Percentiles rank a stretch among this genome's conserved stretches.
These are phyloP conservation scores for Dissophora ornata DNA, from an alignment of 192 early-diverging fungal species.

Conservation along the genomic window DNA sequence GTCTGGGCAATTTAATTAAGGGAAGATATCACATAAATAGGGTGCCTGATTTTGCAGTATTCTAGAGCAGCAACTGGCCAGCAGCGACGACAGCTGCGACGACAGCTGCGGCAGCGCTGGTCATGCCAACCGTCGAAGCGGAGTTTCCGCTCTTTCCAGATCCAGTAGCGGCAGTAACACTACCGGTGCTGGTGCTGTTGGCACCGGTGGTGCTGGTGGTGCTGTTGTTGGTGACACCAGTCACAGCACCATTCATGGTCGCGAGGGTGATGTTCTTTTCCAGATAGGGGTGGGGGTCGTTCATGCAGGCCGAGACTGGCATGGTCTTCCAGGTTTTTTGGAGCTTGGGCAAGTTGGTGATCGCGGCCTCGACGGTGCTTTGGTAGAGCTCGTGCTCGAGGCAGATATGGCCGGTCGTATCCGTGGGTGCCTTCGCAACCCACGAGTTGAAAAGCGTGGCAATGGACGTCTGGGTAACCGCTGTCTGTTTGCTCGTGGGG, in stretches of 20 bases:
- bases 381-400: conserved; percentile 62
- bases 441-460: conserved; percentile 53
- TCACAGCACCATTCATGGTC: conserved; percentile 22
- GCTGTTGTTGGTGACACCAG: conserved; percentile 3
- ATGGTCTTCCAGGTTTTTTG: conserved; percentile 46
- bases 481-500: conserved; percentile 27
- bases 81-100: neutral
- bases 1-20: too few relatives aligned
- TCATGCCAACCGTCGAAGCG: neutral
- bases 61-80: conserved; percentile 6
- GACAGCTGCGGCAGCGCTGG: neutral
- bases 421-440: conserved; percentile 52
- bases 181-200: neutral
- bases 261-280: conserved; percentile 42
- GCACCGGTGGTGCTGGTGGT: neutral
- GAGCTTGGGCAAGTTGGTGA: conserved; percentile 53
- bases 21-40: too few relatives aligned
- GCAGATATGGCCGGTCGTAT: conserved; percentile 55
- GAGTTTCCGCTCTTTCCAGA: neutral
- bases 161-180: neutral
- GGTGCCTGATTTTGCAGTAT: neutral
- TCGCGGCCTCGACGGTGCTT: conserved; percentile 57
- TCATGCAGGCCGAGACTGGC: conserved; percentile 50
- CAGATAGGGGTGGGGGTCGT: conserved; percentile 51
- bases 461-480: neutral